Percentiles rank a stretch among this genome's conserved stretches.
Conservation (phyloP, 1,284 basidiomycete genomes). For the Cerioporus squamosus region DNA sequence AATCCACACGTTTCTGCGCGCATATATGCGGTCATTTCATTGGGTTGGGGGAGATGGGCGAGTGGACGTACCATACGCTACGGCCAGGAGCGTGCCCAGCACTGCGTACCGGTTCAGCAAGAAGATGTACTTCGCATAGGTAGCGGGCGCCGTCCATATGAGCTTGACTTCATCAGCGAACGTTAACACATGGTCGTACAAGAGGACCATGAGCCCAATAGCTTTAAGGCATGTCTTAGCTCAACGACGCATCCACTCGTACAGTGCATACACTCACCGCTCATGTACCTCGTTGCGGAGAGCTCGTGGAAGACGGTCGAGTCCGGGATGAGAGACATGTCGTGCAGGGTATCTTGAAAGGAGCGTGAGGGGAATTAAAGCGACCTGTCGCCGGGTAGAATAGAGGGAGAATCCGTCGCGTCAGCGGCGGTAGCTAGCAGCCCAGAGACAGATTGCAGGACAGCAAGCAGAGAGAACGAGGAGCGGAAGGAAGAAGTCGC, state of each 20-base stretch:
- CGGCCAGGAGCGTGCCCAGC: constrained; percentile 40
- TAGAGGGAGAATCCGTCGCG: neutral
- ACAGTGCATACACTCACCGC: constrained; percentile 9
- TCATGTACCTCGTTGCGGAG: constrained; percentile 20
- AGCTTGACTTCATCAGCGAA: constrained; percentile 48
- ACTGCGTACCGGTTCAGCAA: constrained; percentile 52
- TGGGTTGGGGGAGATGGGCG: neutral
- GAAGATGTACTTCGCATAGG: constrained; percentile 48
- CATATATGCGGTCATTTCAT: neutral
- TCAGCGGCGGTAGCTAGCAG: no score
- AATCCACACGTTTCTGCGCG: constrained; percentile 33
- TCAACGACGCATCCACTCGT: neutral
- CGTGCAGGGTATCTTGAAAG: neutral
- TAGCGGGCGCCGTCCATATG: constrained; percentile 48
- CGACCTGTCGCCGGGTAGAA: constrained; percentile 18
- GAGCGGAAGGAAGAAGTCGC: no score
- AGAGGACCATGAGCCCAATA: constrained; percentile 37
- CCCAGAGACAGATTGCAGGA: no score
- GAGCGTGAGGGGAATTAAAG: constrained; percentile 4
- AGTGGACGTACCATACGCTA: constrained; percentile 40
- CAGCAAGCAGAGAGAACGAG: no score
- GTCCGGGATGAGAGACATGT: neutral
- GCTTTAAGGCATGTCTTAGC: constrained; percentile 17
- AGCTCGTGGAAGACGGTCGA: constrained; percentile 14
- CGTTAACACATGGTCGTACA: constrained; percentile 54